Conservation (phyloP, 176 grass and related monocot species). For the Tillandsia fasciculata region DNA sequence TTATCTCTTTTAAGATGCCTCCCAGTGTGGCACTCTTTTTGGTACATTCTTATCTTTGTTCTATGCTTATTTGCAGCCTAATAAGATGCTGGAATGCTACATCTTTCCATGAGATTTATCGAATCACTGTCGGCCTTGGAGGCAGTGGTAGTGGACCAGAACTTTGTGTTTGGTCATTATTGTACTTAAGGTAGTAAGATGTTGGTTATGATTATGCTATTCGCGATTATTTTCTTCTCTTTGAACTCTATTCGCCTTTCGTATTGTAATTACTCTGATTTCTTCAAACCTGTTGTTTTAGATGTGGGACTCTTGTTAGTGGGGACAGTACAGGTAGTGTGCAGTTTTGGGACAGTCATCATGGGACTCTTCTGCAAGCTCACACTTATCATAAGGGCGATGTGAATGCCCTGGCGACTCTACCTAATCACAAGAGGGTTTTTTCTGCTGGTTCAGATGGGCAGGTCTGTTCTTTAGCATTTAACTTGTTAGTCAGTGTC, state of each 20-base stretch:
- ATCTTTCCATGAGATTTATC: slow-evolving; percentile 75
- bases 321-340: slow-evolving; percentile 85
- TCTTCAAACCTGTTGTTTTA: slow-evolving; percentile 17
- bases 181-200: slow-evolving; percentile 62
- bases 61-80: slow-evolving; percentile 37
- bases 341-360: slow-evolving; percentile 85
- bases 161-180: slow-evolving; percentile 68
- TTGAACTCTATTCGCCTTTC: not conserved
- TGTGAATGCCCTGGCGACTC: slow-evolving; percentile 69
- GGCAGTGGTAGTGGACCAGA: slow-evolving; percentile 58
- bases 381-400: slow-evolving; percentile 74
- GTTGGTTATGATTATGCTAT: not conserved
- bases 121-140: slow-evolving; percentile 82
- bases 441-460: slow-evolving; percentile 99
- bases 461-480: slow-evolving; percentile 49
- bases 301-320: slow-evolving; percentile 91
- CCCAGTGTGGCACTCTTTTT: not conserved
- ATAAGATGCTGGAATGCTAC: slow-evolving; percentile 89
- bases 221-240: not conserved
- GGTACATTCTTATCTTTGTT: not conserved
- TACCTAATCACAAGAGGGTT: slow-evolving; percentile 66
- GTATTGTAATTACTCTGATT: slow-evolving; percentile 19
- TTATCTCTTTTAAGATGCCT: not conserved
- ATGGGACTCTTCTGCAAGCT: slow-evolving; percentile 91
- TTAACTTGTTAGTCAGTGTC: not conserved